A percentile compares a stretch with the other conserved stretches of the same genome.
Evolutionary conservation across 495 filamentous ascomycete genomes (phyloP).

Genomic region (Amphirosellinia nigrospora): DNA sequence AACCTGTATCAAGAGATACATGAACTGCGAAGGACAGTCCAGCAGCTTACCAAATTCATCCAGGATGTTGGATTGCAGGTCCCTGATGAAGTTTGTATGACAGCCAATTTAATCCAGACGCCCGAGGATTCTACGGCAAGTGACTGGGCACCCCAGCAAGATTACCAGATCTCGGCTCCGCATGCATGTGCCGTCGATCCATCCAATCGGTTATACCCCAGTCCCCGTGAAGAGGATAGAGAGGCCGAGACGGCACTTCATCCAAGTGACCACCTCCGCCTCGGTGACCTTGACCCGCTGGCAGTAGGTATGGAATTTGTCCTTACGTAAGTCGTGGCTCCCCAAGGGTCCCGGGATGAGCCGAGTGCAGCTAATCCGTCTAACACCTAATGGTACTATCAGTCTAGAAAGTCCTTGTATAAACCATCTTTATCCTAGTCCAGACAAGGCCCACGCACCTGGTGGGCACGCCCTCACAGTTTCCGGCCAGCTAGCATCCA

Average conservation of each 20-base stretch:
- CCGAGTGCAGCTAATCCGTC: not conserved
- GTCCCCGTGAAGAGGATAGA: not conserved
- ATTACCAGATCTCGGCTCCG: not conserved
- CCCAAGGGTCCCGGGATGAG: not conserved
- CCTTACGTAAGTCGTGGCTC: constrained; percentile 18
- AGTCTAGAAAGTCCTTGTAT: constrained; percentile 30
- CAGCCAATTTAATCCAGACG: not conserved
- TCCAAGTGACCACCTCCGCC: not conserved
- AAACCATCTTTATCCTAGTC: constrained; percentile 23
- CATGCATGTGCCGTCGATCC: not conserved
- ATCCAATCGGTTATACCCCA: not conserved
- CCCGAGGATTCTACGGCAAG: not conserved
- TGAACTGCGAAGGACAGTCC: constrained; percentile 27
- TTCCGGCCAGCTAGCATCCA: constrained; percentile 21
- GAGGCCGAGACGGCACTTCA: not conserved
- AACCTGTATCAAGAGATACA: constrained; percentile 37
- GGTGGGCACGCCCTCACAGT: constrained; percentile 29
- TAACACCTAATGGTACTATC: not conserved
- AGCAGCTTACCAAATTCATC: constrained; percentile 25
- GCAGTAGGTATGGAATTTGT: constrained; percentile 32
- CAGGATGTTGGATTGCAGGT: constrained; percentile 14
- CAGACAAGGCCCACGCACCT: constrained; percentile 24
- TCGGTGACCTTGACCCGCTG: constrained; percentile 29
- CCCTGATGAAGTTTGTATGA: constrained; percentile 6
- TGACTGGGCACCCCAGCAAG: constrained; percentile 10